These are phyloP conservation scores for Cladophialophora psammophila DNA, from an alignment of 2,329 filamentous ascomycete species.

Conservation along the genomic window DNA sequence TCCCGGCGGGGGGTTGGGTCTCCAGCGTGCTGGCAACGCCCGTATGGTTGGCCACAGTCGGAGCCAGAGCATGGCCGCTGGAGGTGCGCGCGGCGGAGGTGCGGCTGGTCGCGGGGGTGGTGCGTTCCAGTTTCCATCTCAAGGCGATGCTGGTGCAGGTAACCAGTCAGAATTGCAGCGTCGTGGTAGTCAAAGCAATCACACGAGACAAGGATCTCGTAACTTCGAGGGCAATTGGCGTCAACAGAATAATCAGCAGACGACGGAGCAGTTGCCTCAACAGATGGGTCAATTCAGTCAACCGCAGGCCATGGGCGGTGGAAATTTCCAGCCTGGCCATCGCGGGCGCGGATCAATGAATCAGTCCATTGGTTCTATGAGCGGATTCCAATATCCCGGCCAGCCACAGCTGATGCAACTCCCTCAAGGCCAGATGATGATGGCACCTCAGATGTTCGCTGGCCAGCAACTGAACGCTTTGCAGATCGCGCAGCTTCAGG, in stretches of 20 bases:
- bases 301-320: slow-evolving; percentile 72
- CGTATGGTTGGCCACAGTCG: slow-evolving; percentile 74
- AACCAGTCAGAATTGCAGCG: slow-evolving; percentile 72
- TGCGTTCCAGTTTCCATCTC: slow-evolving; percentile 71
- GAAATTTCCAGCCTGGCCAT: slow-evolving; percentile 90
- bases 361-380: slow-evolving; percentile 82
- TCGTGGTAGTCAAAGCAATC: slow-evolving; percentile 75
- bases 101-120: slow-evolving; percentile 68
- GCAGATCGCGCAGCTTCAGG: slow-evolving; percentile 88
- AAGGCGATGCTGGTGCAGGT: slow-evolving; percentile 54
- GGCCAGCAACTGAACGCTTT: slow-evolving; percentile 87
- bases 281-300: slow-evolving; percentile 70
- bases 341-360: slow-evolving; percentile 81
- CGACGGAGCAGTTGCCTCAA: slow-evolving; percentile 59
- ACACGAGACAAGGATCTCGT: slow-evolving; percentile 81
- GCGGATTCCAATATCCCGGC: slow-evolving; percentile 84
- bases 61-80: slow-evolving; percentile 61
- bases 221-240: slow-evolving; percentile 99
- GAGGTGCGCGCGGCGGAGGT: slow-evolving; percentile 71
- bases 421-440: slow-evolving; percentile 79
- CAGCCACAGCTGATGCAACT: slow-evolving; percentile 89
- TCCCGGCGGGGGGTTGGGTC: slow-evolving; percentile 69
- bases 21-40: slow-evolving; percentile 78
- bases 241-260: slow-evolving; percentile 68
- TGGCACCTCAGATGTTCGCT: slow-evolving; percentile 79